Conservation (phyloP, 1,284 basidiomycete species). For the Cryptococcus hybrid region DNA sequence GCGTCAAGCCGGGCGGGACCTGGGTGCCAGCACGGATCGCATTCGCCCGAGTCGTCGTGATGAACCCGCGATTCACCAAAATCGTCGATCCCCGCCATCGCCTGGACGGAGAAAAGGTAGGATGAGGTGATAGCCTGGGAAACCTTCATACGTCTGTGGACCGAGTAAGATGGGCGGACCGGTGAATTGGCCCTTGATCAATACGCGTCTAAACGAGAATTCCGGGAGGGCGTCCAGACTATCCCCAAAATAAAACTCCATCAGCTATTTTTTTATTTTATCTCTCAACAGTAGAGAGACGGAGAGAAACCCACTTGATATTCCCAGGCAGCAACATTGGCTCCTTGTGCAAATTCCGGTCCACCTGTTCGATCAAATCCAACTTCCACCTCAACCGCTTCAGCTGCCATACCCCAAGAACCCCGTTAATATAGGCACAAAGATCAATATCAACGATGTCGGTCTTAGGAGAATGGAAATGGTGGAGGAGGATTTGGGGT, state of each 20-base stretch:
- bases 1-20: conserved; percentile 35
- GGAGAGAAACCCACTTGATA: conserved; percentile 69
- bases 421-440: conserved; percentile 88
- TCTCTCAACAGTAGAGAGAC: not conserved
- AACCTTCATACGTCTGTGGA: conserved; percentile 83
- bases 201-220: conserved; percentile 80
- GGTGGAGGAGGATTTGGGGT: too few species aligned
- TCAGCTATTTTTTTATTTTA: not conserved
- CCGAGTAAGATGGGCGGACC: conserved; percentile 76
- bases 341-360: conserved; percentile 79
- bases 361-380: conserved; percentile 87
- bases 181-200: conserved; percentile 73
- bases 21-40: conserved; percentile 54
- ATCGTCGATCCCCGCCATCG: conserved; percentile 54
- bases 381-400: conserved; percentile 94
- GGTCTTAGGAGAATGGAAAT: conserved; percentile 48
- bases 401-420: conserved; percentile 88
- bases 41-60: conserved; percentile 54
- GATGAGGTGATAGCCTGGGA: conserved; percentile 75
- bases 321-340: conserved; percentile 76
- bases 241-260: not conserved
- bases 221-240: conserved; percentile 64
- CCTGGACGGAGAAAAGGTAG: conserved; percentile 68
- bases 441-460: conserved; percentile 73
- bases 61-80: conserved; percentile 89